phyloP scores from a whole-genome alignment of 768 basidiomycete species.

The Thelephora ganbajun region DNA sequence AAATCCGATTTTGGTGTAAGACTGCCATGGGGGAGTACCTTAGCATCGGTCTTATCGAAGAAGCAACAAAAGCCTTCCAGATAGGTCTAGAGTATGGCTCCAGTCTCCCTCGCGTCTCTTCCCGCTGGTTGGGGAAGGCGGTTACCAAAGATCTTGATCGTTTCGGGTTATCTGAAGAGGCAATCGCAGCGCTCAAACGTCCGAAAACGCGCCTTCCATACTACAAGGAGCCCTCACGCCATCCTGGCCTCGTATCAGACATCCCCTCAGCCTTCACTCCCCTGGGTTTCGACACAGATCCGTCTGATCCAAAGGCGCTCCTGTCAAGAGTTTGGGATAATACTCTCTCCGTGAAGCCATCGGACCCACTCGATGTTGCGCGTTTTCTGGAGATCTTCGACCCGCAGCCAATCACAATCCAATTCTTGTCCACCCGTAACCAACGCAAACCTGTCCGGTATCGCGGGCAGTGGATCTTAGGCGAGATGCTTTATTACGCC shows the following conservation, averaged over 20 bases:
- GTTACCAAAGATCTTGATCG: background rate
- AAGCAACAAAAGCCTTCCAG: conserved; percentile 34
- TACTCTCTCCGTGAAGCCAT: background rate
- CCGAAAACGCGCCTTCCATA: background rate
- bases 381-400: background rate
- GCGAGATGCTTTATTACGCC: conserved; percentile 14
- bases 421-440: background rate
- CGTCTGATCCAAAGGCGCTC: background rate
- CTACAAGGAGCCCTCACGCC: background rate
- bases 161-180: background rate
- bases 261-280: background rate
- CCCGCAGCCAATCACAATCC: background rate
- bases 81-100: conserved; percentile 16
- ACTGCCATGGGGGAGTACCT: conserved; percentile 29
- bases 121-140: conserved; percentile 6
- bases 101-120: conserved; percentile 22
- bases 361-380: background rate
- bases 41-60: conserved; percentile 20
- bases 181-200: background rate
- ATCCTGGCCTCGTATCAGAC: background rate
- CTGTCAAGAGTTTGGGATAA: background rate
- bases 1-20: conserved; percentile 16
- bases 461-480: conserved; percentile 11
- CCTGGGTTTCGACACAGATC: background rate
- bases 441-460: background rate